phyloP scores from a whole-genome alignment of 2,329 filamentous ascomycete genomes.

The Clonostachys solani region DNA sequence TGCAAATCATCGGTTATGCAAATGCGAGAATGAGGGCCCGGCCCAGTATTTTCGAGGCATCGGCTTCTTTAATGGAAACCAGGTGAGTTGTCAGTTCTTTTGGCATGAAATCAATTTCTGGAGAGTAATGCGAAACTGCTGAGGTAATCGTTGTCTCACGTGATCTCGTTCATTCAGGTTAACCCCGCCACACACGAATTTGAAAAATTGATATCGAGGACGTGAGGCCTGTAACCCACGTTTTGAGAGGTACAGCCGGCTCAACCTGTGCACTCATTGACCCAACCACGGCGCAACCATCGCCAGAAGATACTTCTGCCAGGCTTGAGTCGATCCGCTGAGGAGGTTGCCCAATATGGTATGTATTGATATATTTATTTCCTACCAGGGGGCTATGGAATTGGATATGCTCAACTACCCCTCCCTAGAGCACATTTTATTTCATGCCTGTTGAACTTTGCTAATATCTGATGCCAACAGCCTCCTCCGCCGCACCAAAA shows the following conservation, averaged over 20 bases:
- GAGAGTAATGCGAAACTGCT: slow-evolving; percentile 7
- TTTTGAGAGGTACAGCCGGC: slow-evolving; percentile 7
- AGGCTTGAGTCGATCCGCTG: slow-evolving; percentile 30
- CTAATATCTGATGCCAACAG: slow-evolving; percentile 34
- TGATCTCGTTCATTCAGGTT: slow-evolving; percentile 17
- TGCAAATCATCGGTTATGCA: too few species aligned
- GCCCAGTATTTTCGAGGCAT: too few species aligned
- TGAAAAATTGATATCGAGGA: slow-evolving; percentile 31
- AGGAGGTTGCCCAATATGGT: slow-evolving; percentile 50
- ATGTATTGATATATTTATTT: slow-evolving; percentile 16
- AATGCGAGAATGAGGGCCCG: too few species aligned
- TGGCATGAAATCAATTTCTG: too few species aligned
- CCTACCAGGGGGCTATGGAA: background rate
- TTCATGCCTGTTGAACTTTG: background rate
- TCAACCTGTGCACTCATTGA: slow-evolving; percentile 21
- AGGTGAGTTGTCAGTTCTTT: too few species aligned
- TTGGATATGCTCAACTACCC: background rate
- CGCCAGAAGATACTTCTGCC: slow-evolving; percentile 28
- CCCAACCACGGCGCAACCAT: slow-evolving; percentile 30
- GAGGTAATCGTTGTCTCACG: slow-evolving; percentile 22
- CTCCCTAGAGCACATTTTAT: background rate
- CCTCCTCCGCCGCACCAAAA: slow-evolving; percentile 96
- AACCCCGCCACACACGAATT: slow-evolving; percentile 43
- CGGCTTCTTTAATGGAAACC: too few species aligned
- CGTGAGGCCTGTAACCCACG: slow-evolving; percentile 5